Evolutionary conservation across 2,329 filamentous ascomycete species (phyloP), one percentile per base, ranked within the genome.

Genomic region (Fusarium lateritium): DNA sequence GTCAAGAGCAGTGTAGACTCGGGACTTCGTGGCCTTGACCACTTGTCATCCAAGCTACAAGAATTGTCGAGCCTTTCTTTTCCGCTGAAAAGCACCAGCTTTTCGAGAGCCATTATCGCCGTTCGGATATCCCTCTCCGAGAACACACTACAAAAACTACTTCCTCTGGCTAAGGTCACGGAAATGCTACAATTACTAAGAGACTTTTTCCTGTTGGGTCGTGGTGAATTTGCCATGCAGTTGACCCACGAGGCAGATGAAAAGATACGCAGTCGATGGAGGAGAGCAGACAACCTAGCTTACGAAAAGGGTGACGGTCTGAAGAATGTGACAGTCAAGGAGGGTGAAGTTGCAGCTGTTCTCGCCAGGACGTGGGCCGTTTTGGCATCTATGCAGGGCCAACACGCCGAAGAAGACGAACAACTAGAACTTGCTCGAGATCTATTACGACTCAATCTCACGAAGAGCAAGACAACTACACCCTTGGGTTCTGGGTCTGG

Each of bases 171-270:
- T 13, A 92, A 89, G 72, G 94, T 97, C 6, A 82, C 93, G 7
- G 91, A 96, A 68, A 89, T 92, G 50, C 83, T 98, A 15, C 88
- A 89, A 28, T 84, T 98, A 10, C 84, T 98, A 2, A 88, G 94
- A 47, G 91, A 96, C 58, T 98, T 97, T 79, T 93, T 98, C 71
- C 85, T 99, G 4, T 85, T 99, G 1, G 91, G 92, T 2, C 88
- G 93, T 34, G 95, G 95, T 53, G 96, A 98, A 77, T 99, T 99
- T 77, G 94, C 94, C 21, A 90, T 96, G 80, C 91, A 92, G 1
- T 81, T 99, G 26, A 93, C 97, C 2, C 88, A 91, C 36, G 93
- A 98, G 80, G 94, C 95, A 2, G 94, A 98, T 71, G 88, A 91
- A 56, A 91, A 90, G 71, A 86, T 96, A 24, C 86, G 89, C n/a